Base-by-base conservation (phyloP, 371 early-diverging fungal genomes). In the Mucor piriformis region DNA sequence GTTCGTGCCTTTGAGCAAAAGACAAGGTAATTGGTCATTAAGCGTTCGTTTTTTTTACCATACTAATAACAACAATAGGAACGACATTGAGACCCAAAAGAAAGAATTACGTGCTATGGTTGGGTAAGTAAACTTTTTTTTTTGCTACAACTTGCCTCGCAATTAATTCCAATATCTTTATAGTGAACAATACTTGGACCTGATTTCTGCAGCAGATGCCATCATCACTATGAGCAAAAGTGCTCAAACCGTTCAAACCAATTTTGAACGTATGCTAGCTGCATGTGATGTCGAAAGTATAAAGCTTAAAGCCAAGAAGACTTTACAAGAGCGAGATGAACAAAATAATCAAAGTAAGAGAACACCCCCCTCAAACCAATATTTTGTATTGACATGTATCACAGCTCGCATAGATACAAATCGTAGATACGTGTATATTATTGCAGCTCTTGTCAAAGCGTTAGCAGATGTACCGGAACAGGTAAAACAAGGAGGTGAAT, bases 161-260 rank as follows among this genome's bases (percentile, higher is more conserved):
- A n/a, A n/a, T 46, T 12, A 57, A 29, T 8, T 8, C 35, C 15
- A 3, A 2, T 23, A 23, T 18, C 1, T 25, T 20, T 11, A 42
- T 56, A 93, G 94, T n/a, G 92, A 93, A 54, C 82, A 93, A 40
- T 94, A 94, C 57, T 81, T 89, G 5, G 92, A 93, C 54, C 67
- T 94, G 44, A 90, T 94, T 43, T 89, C 88, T 11, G 92, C 94
- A 1, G 92, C 94, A 1, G 93, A 94, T 60, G 82, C 90, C 50
- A 92, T 94, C 24, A 77, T 84, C 38, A 66, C 81, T 18, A 94
- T 94, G 94, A 83, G 79, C 54, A 77, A 78, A 27, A 79, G 83
- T 15, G 83, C 90, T 3, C 58, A 74, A 7, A 43, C 72, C 21
- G 73, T 92, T 33, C 79, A 85, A 60, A 64, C 66, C 20, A 85